phyloP scores from a whole-genome alignment of 2,329 filamentous ascomycete species.

The Cladosporium halotolerans region DNA sequence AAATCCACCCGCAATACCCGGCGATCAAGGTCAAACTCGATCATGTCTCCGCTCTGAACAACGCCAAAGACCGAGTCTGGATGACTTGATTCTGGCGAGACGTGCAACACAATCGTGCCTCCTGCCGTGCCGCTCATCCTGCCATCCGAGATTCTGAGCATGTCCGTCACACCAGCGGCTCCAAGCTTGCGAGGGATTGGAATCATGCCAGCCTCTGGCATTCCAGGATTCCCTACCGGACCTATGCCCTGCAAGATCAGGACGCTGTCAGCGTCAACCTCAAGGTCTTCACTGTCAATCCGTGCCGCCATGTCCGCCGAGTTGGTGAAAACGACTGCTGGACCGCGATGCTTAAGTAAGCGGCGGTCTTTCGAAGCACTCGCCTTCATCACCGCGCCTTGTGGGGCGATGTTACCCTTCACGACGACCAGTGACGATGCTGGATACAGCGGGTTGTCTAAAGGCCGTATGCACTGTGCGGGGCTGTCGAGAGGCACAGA shows the following conservation, averaged over 20 bases:
- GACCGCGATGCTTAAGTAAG: conserved; percentile 40
- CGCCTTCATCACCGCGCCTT: conserved; percentile 46
- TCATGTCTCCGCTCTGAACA: conserved; percentile 43
- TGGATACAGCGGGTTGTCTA: conserved; percentile 41
- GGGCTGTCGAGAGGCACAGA: conserved; percentile 39
- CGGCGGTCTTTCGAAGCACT: conserved; percentile 44
- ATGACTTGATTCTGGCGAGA: conserved; percentile 47
- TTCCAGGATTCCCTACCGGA: conserved; percentile 47
- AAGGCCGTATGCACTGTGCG: conserved; percentile 38
- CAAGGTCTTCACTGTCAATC: conserved; percentile 41
- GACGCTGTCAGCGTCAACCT: conserved; percentile 40
- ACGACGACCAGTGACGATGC: conserved; percentile 42
- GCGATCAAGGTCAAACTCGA: conserved; percentile 41
- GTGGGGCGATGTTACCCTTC: conserved; percentile 43
- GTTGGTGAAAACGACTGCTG: conserved; percentile 45
- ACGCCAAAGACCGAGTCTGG: conserved; percentile 44
- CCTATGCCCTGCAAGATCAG: conserved; percentile 46
- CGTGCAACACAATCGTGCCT: conserved; percentile 49
- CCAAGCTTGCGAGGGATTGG: conserved; percentile 45
- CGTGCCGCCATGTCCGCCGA: conserved; percentile 40
- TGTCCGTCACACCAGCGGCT: conserved; percentile 43
- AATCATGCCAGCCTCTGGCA: conserved; percentile 49
- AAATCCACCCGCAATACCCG: conserved; percentile 39
- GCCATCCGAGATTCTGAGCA: conserved; percentile 50
- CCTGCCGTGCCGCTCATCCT: conserved; percentile 52